phyloP scores from a whole-genome alignment of 148 eudicot genomes.

The Drosera capensis region DNA sequence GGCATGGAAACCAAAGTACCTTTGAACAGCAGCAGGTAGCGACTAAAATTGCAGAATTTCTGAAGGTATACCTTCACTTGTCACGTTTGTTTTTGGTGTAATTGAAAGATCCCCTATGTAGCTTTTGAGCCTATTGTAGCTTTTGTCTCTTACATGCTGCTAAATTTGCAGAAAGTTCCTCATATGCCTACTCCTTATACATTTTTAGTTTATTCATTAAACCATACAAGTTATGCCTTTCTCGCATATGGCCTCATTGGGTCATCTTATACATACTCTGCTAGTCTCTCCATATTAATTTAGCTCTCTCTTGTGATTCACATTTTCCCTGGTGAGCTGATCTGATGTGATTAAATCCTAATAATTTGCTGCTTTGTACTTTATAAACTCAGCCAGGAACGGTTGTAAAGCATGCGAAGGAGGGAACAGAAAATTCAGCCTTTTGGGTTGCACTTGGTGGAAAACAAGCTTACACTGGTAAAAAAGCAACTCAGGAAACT shows the following conservation, averaged over 20 bases:
- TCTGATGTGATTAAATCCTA: background rate
- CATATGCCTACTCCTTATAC: too few relatives aligned
- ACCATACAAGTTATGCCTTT: background rate
- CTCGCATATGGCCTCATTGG: background rate
- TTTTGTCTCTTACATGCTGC: too few relatives aligned
- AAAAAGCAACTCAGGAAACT: slow-evolving; percentile 51
- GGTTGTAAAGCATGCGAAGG: slow-evolving; percentile 69
- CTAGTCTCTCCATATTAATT: background rate
- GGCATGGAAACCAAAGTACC: slow-evolving; percentile 91
- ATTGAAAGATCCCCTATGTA: background rate
- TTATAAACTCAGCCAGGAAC: slow-evolving; percentile 53
- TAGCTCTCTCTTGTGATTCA: too few relatives aligned
- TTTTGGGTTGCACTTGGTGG: slow-evolving; percentile 97
- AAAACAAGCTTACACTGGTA: slow-evolving; percentile 70
- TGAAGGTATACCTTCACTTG: slow-evolving; percentile 80
- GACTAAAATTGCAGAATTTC: slow-evolving; percentile 70
- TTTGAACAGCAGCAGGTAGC: slow-evolving; percentile 89
- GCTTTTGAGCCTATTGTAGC: background rate
- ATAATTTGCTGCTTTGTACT: slow-evolving; percentile 1
- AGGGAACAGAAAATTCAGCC: slow-evolving; percentile 91
- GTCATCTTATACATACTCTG: background rate
- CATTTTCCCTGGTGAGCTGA: slow-evolving; percentile 2
- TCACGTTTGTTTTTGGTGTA: too few relatives aligned
- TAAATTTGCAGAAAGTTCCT: too few relatives aligned
- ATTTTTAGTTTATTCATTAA: too few relatives aligned